These are phyloP conservation scores for Xylaria digitata DNA, from an alignment of 2,329 filamentous ascomycete genomes.

Conservation along the genomic window DNA sequence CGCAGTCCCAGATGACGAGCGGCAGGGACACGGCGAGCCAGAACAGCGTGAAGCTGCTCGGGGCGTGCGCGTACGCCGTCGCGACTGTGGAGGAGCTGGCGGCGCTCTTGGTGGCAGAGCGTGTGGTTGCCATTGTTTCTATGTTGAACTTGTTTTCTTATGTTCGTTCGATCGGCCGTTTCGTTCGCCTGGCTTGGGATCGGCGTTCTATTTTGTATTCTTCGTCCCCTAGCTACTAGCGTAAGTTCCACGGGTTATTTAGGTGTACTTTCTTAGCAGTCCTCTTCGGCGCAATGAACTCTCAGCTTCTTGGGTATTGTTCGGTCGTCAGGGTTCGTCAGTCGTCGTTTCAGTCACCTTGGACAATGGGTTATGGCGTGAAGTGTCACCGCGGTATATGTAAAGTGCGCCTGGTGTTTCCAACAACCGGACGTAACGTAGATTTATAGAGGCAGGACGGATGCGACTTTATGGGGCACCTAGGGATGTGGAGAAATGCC, in stretches of 20 bases:
- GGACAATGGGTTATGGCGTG: background rate
- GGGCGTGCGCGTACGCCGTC: constrained; percentile 58
- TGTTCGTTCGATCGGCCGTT: background rate
- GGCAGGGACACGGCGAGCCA: constrained; percentile 83
- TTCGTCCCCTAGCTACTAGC: background rate
- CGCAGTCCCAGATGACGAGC: constrained; percentile 83
- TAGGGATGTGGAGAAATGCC: constrained; percentile 20
- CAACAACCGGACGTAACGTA: background rate
- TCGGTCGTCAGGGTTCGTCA: background rate
- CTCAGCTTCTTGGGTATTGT: background rate
- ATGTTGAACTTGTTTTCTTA: background rate
- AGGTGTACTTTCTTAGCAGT: background rate
- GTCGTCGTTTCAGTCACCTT: background rate
- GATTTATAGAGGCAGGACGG: background rate
- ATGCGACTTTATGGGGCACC: constrained; percentile 9
- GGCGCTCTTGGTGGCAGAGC: constrained; percentile 43
- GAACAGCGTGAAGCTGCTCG: constrained; percentile 61
- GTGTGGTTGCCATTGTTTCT: constrained; percentile 48
- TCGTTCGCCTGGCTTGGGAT: background rate
- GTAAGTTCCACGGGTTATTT: background rate
- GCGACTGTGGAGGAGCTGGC: constrained; percentile 25
- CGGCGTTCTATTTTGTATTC: background rate
- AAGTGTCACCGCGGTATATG: background rate
- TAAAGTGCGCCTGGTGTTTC: background rate
- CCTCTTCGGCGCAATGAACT: background rate